These are phyloP conservation scores for Aspergillus sclerotioniger DNA, from an alignment of 495 filamentous ascomycete genomes.

Conservation along the genomic window DNA sequence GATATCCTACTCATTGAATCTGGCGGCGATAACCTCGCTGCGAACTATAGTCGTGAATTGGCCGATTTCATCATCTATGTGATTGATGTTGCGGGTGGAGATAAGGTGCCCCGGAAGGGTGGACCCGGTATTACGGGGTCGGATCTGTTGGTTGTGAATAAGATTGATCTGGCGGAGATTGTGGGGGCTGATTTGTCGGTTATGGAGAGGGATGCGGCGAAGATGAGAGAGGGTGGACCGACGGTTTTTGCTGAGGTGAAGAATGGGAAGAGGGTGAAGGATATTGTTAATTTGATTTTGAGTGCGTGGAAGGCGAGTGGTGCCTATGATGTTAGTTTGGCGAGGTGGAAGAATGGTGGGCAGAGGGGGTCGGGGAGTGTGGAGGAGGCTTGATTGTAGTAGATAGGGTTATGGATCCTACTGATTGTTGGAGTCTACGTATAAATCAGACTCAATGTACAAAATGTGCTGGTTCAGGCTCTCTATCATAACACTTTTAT, in stretches of 20 bases:
- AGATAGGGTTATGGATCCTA: background rate
- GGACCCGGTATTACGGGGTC: slow-evolving; percentile 95
- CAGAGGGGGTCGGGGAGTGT: slow-evolving; percentile 45
- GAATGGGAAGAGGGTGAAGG: slow-evolving; percentile 76
- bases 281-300: slow-evolving; percentile 83
- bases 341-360: slow-evolving; percentile 52
- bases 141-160: slow-evolving; percentile 91
- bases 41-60: slow-evolving; percentile 90
- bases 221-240: slow-evolving; percentile 94
- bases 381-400: slow-evolving; percentile 18
- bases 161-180: slow-evolving; percentile 89
- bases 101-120: slow-evolving; percentile 95
- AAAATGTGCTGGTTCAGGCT: background rate
- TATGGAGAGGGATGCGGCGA: slow-evolving; percentile 92
- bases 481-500: background rate
- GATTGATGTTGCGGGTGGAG: slow-evolving; percentile 94
- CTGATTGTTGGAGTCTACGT: background rate
- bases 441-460: background rate
- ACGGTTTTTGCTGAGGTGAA: slow-evolving; percentile 98
- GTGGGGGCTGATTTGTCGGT: slow-evolving; percentile 88
- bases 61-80: slow-evolving; percentile 98
- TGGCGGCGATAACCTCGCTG: slow-evolving; percentile 93
- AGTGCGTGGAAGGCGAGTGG: slow-evolving; percentile 91
- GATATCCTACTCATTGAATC: slow-evolving; percentile 88
- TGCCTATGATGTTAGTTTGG: slow-evolving; percentile 58